Evolutionary conservation across 257 asterid genomes (phyloP), one percentile per base, ranked within the genome.

Genomic region (Solanum corneliomulleri): DNA sequence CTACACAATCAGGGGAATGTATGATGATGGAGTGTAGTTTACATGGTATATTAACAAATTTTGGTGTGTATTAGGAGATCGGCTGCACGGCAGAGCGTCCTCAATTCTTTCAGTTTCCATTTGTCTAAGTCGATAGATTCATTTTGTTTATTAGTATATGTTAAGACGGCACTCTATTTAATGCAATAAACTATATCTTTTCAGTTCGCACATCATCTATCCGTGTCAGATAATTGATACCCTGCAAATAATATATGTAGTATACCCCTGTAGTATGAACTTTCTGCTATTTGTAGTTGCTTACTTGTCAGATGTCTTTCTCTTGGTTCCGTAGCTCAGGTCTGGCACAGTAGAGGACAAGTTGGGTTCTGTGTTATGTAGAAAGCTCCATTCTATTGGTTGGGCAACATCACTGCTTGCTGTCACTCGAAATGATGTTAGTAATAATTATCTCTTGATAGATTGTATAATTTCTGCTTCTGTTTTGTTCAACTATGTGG

Each of bases 261-360:
- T 49, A 47, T 29, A 12, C 33, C 69, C 69, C 85, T 81, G 23
- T 1, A 20, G 11, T 49, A 81, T 81, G 83, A 42, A 23, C 27
- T 76, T 76, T 81, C 85, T 81, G 69, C 85, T 81, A 47, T 47
- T 5, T 89, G 84, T 45, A 81, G 70, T 62, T 35, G 45, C 88
- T 89, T 91, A 86, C 85, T 89, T 89, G 86, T 90, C 88, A 89
- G 84, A 89, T 88, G 82, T 87, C 58, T 87, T 87, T 90, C 82
- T 88, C 87, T 91, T 91, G 94, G 92, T 89, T 93, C 94, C 95
- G 90, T 96, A 96, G 99, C 98, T 96, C 99, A 96, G 99, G 94
- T 96, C 90, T 91, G 98, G 98, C 94, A 89, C 91, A 71, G 94
- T 95, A 87, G 98, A 95, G 95, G 98, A 95, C 90, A 90, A 83